Conservation (phyloP, 495 filamentous ascomycete genomes). For the Hypoxylon trugodes region DNA sequence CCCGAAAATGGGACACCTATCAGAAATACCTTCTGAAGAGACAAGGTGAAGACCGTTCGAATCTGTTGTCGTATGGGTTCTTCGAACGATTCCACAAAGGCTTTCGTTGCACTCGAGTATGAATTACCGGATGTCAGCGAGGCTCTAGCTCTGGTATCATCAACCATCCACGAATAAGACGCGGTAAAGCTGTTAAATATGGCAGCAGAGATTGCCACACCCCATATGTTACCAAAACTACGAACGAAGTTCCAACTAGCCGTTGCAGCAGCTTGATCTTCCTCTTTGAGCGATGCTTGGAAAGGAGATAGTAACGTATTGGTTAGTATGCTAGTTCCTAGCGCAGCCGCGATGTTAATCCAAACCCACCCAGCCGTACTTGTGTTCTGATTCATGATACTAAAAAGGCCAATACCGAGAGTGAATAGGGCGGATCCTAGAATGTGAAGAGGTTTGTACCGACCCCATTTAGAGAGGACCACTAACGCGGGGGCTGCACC, state of each 20-base stretch:
- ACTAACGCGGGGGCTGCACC: slow-evolving; percentile 43
- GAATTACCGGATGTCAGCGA: slow-evolving; percentile 35
- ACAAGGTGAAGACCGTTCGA: slow-evolving; percentile 32
- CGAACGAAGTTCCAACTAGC: slow-evolving; percentile 58
- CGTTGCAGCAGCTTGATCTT: slow-evolving; percentile 52
- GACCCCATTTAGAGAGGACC: slow-evolving; percentile 52
- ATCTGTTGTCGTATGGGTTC: slow-evolving; percentile 36
- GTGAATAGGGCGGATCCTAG: slow-evolving; percentile 49
- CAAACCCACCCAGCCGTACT: slow-evolving; percentile 44
- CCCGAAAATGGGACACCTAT: slow-evolving; percentile 43
- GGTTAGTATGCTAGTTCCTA: slow-evolving; percentile 47
- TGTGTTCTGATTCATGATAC: slow-evolving; percentile 46
- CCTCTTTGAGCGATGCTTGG: slow-evolving; percentile 47
- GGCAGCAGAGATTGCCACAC: slow-evolving; percentile 57
- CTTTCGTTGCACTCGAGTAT: slow-evolving; percentile 41
- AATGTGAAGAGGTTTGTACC: slow-evolving; percentile 56
- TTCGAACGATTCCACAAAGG: slow-evolving; percentile 38
- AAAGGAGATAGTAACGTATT: slow-evolving; percentile 49
- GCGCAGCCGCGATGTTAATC: slow-evolving; percentile 37
- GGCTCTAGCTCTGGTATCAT: slow-evolving; percentile 30
- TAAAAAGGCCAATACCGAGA: slow-evolving; percentile 55
- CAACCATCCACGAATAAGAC: slow-evolving; percentile 32
- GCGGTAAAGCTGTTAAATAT: slow-evolving; percentile 58
- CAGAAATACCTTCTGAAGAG: slow-evolving; percentile 41
- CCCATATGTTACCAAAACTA: slow-evolving; percentile 60